Percentiles rank a stretch among this genome's conserved stretches.
phyloP scores from a whole-genome alignment of 805 yeast genomes.

The Sugiyamaella lignohabitans region DNA sequence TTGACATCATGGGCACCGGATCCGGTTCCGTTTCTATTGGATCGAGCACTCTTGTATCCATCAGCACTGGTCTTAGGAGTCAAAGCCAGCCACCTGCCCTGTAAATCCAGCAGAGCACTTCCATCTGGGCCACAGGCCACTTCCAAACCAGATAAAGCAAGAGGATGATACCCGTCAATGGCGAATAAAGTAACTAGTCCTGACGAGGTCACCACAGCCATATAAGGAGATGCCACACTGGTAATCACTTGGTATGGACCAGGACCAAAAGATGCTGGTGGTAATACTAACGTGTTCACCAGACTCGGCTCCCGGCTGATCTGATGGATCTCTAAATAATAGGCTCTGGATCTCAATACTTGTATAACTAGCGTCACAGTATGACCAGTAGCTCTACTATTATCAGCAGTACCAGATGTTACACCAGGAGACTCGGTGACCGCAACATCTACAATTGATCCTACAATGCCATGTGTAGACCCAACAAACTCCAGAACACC shows the following conservation, averaged over 20 bases:
- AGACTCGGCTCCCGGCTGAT: constrained; percentile 3
- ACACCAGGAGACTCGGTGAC: not conserved
- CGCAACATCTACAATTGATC: constrained; percentile 12
- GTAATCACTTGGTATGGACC: constrained; percentile 14
- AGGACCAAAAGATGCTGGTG: constrained; percentile 16
- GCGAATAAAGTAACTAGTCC: constrained; percentile 22
- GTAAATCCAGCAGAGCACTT: constrained; percentile 43
- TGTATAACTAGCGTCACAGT: constrained; percentile 7
- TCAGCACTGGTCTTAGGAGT: constrained; percentile 36
- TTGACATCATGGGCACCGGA: constrained; percentile 31
- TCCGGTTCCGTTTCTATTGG: not conserved
- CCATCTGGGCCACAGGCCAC: constrained; percentile 25
- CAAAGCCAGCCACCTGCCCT: constrained; percentile 45
- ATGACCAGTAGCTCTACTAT: not conserved
- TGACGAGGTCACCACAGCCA: constrained; percentile 18
- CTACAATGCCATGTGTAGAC: constrained; percentile 11
- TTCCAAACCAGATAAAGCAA: constrained; percentile 18
- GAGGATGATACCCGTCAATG: constrained; percentile 8
- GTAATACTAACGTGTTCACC: constrained; percentile 13
- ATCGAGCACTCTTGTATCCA: not conserved
- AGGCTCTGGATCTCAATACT: not conserved
- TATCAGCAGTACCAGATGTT: not conserved
- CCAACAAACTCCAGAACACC: constrained; percentile 7
- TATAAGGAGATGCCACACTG: not conserved
- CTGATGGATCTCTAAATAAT: constrained; percentile 8